Base-by-base conservation (phyloP, 257 asterid genomes). In the Solanum etuberosum region DNA sequence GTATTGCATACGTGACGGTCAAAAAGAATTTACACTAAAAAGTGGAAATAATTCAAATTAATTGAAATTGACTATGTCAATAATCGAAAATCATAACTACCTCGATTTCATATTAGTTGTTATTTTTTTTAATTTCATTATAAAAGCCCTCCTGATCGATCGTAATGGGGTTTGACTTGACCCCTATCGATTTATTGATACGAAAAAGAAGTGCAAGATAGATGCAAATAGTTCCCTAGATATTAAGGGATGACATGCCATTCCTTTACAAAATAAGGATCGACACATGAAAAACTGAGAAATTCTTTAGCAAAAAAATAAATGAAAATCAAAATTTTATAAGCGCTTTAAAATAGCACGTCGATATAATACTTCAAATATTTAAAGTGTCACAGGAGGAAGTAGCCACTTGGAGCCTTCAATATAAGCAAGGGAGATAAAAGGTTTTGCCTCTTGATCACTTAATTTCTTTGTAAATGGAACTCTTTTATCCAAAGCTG, bases 321-420 rank as follows among this genome's bases (percentile, higher is more conserved):
- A 23, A 61, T 61, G 5, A 61, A n/a, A 14, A 9, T 77, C 3
- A 77, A 77, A 77, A 42, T 25, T 37, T 18, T 67, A 7, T 31
- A 27, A 13, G n/a, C 0, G 34, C 34, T 12, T 65, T 65, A 27
- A 65, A 27, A 27, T 27, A 65, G 9, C 35, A 65, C 20, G 35
- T 12, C 21, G 2, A 27, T 3, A 67, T 13, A 67, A 67, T 14
- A 27, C 21, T 11, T 67, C 38, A 7, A 68, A 14, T 68, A 72
- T 46, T 21, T 78, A 91, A 18, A 89, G 14, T 54, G 86, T 25
- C 5, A 87, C 15, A 4, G 96, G 95, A 70, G 98, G 98, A 48
- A 91, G 93, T 57, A 97, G 87, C 99, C 99, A 97, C 46, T 87
- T 86, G 25, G 95, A 88, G 7, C 87, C 99, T 84, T 89, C 93